Conservation (phyloP, 345 rosid genomes). For the Barbarea vulgaris region DNA sequence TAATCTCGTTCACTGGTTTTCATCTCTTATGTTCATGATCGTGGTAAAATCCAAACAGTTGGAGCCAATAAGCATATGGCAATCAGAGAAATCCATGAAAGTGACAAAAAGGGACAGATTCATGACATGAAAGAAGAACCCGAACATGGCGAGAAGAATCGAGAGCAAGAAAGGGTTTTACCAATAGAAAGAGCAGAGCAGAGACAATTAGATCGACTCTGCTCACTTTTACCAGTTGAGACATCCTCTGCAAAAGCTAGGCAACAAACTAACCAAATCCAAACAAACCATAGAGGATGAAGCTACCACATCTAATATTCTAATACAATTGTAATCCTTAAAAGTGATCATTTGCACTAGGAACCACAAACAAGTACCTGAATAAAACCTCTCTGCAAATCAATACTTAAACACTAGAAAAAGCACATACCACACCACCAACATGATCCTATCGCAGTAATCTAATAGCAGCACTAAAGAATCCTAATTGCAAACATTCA, state of each 20-base stretch:
- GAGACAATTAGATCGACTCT: neutral
- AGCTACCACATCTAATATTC: slow-evolving; percentile 2
- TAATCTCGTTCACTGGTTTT: no score
- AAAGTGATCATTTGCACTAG: neutral
- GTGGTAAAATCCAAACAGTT: neutral
- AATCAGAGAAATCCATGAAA: neutral
- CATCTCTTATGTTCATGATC: neutral
- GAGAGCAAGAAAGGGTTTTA: neutral
- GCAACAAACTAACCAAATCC: slow-evolving; percentile 14
- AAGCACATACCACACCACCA: slow-evolving; percentile 14
- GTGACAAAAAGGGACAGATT: neutral
- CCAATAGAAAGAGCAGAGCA: neutral
- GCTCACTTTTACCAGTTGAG: neutral
- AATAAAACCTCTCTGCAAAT: slow-evolving; percentile 2
- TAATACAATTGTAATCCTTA: neutral
- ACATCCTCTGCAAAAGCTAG: slow-evolving; percentile 2
- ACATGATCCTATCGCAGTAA: neutral
- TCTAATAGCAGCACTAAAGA: neutral
- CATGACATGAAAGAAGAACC: neutral
- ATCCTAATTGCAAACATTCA: neutral
- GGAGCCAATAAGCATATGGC: neutral
- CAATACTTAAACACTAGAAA: neutral
- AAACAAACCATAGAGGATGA: neutral
- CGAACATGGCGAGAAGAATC: neutral
- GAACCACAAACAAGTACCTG: neutral